These are phyloP conservation scores for Antarctomyces pellizariae DNA, from an alignment of 495 filamentous ascomycete species.

Conservation along the genomic window DNA sequence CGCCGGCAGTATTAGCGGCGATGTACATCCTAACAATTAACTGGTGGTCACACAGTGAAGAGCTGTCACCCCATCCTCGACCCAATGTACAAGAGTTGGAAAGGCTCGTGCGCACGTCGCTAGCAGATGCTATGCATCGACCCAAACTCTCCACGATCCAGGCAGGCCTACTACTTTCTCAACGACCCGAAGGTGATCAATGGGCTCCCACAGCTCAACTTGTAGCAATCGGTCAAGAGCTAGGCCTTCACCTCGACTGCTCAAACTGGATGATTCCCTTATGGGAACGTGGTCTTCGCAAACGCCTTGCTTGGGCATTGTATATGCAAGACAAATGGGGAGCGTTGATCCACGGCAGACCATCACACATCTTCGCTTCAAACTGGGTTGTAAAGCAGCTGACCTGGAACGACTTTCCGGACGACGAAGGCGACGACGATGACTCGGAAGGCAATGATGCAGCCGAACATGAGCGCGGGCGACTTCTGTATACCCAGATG, in stretches of 20 bases:
- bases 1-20: slow-evolving; percentile 64
- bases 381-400: slow-evolving; percentile 67
- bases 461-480: slow-evolving; percentile 41
- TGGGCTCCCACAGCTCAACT: slow-evolving; percentile 73
- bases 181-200: slow-evolving; percentile 67
- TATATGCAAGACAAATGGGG: slow-evolving; percentile 93
- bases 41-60: slow-evolving; percentile 60
- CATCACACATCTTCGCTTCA: slow-evolving; percentile 55
- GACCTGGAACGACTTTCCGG: slow-evolving; percentile 45
- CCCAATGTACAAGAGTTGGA: slow-evolving; percentile 60
- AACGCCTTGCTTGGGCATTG: slow-evolving; percentile 72
- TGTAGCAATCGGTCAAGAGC: slow-evolving; percentile 55
- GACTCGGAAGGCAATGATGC: slow-evolving; percentile 31
- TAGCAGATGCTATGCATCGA: slow-evolving; percentile 54
- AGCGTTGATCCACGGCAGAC: slow-evolving; percentile 62
- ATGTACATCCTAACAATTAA: slow-evolving; percentile 81
- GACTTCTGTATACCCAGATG: slow-evolving; percentile 47
- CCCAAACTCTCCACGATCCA: slow-evolving; percentile 89
- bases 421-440: slow-evolving; percentile 30
- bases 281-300: slow-evolving; percentile 67
- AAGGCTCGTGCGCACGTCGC: slow-evolving; percentile 43
- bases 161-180: slow-evolving; percentile 69
- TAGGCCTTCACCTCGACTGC: slow-evolving; percentile 74
- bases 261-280: slow-evolving; percentile 67
- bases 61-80: slow-evolving; percentile 35